Conservation (phyloP, 805 yeast genomes). For the Yamadazyma ubonensis region DNA sequence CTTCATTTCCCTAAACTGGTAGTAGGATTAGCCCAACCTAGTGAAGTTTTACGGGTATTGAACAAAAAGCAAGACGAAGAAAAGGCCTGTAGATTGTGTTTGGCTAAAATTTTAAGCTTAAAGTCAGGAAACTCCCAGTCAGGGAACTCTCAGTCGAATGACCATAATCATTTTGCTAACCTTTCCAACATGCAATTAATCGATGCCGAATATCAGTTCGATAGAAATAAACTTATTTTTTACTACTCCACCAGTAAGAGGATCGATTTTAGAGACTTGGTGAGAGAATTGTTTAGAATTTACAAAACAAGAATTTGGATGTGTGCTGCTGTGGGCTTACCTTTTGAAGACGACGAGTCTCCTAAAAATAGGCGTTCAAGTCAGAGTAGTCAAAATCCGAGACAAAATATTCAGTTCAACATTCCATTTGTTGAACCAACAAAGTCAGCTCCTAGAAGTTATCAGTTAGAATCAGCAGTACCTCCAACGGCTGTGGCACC, state of each 20-base stretch:
- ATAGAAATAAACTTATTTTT: constrained; percentile 71
- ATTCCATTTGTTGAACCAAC: constrained; percentile 4
- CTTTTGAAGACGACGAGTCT: constrained; percentile 17
- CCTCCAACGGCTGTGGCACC: constrained; percentile 3
- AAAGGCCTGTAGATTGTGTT: constrained; percentile 62
- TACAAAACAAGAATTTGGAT: constrained; percentile 61
- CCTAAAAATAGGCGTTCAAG: too few relatives aligned
- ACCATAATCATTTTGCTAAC: constrained; percentile 11
- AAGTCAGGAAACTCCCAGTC: constrained; percentile 1
- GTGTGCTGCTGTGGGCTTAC: constrained; percentile 61
- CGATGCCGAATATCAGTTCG: constrained; percentile 81
- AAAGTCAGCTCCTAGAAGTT: constrained; percentile 2
- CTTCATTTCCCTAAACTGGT: constrained; percentile 69
- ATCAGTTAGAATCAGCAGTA: constrained; percentile 2
- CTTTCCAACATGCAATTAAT: constrained; percentile 54
- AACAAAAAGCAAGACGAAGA: constrained; percentile 67
- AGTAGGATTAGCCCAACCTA: constrained; percentile 57
- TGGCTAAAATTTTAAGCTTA: constrained; percentile 50
- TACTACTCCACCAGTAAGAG: constrained; percentile 61
- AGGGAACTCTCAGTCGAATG: constrained; percentile 1
- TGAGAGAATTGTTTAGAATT: constrained; percentile 44
- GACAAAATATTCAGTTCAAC: constrained; percentile 4
- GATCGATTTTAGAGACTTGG: constrained; percentile 52
- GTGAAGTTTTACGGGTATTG: constrained; percentile 58
- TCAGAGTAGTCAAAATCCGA: not conserved